These are phyloP conservation scores for Escallonia herrerae DNA, from an alignment of 129 eudicot species.

Conservation along the genomic window DNA sequence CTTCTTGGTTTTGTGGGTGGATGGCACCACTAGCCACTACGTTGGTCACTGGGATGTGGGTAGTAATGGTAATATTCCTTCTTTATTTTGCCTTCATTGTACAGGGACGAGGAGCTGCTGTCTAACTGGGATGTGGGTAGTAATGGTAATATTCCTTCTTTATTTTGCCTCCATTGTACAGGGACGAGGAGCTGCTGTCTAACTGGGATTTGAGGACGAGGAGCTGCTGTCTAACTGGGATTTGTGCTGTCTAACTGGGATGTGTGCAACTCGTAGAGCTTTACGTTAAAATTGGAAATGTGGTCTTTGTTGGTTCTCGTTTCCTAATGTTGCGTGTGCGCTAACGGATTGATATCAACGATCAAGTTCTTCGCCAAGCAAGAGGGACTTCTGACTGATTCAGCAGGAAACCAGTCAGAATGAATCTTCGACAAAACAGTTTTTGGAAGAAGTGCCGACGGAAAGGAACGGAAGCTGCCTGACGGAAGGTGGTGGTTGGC, in stretches of 20 bases:
- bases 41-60: not conserved
- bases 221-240: not conserved
- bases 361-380: not conserved
- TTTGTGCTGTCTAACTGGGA: too few species aligned
- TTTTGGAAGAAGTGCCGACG: too few species aligned
- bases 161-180: conserved; percentile 24
- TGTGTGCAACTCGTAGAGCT: not conserved
- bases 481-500: too few species aligned
- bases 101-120: conserved; percentile 13
- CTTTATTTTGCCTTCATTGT: conserved; percentile 15
- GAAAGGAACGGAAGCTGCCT: too few species aligned
- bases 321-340: not conserved
- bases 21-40: not conserved
- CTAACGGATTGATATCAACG: not conserved
- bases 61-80: conserved; percentile 14
- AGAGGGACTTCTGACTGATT: not conserved
- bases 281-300: too few species aligned
- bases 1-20: not conserved
- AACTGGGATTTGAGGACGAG: not conserved
- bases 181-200: conserved; percentile 3
- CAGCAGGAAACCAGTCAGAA: too few species aligned
- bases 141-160: conserved; percentile 19
- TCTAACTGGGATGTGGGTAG: conserved; percentile 6
- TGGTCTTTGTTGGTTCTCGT: too few species aligned
- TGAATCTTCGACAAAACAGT: too few species aligned